Conservation (phyloP, 2,329 filamentous ascomycete species). For the Diaporthe vaccinii region DNA sequence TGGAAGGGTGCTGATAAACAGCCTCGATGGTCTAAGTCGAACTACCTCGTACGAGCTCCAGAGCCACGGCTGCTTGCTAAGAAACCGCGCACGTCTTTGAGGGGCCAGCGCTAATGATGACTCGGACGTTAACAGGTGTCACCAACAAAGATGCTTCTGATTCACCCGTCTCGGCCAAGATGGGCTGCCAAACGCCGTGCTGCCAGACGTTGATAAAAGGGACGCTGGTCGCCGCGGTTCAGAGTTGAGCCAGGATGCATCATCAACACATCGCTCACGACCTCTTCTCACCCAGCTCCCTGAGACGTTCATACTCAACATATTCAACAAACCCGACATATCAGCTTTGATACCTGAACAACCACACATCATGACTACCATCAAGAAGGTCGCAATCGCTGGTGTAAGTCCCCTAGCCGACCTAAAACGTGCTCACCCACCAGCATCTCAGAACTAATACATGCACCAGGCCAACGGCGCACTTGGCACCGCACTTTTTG, state of each 20-base stretch:
- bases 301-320: neutral
- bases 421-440: neutral
- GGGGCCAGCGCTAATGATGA: slow-evolving; percentile 12
- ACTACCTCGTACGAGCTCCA: neutral
- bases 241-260: neutral
- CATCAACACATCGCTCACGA: neutral
- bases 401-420: slow-evolving; percentile 47
- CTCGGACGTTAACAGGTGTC: neutral
- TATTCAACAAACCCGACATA: neutral
- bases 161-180: neutral
- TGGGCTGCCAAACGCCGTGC: neutral
- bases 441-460: neutral
- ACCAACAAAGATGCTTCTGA: slow-evolving; percentile 4
- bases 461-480: slow-evolving; percentile 47
- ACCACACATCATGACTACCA: slow-evolving; percentile 34
- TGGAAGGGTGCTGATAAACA: slow-evolving; percentile 7
- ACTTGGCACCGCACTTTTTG: slow-evolving; percentile 47
- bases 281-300: neutral
- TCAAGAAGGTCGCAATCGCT: slow-evolving; percentile 56
- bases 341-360: neutral
- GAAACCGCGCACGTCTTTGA: slow-evolving; percentile 9
- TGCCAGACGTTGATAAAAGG: slow-evolving; percentile 6
- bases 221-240: neutral
- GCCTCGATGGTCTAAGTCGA: neutral
- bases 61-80: neutral